Base-by-base conservation (phyloP, 345 rosid genomes). In the Anacardium occidentale region DNA sequence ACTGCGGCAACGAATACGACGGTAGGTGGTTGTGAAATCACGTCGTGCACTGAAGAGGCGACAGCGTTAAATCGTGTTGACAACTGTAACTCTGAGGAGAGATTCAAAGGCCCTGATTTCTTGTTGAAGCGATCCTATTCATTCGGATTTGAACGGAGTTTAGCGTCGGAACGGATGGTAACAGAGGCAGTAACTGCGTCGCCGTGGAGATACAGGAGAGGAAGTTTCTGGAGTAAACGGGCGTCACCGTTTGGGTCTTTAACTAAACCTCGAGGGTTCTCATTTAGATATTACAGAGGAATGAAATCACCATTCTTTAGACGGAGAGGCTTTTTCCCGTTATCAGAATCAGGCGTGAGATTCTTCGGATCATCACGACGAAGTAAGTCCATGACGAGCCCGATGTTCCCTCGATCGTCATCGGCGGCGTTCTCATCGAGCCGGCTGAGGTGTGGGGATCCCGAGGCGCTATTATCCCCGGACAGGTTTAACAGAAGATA, bases 381-480 rank as follows among this genome's bases (percentile, higher is more conserved):
- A 74, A 83, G 82, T 60, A 94, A 91, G 79, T 87, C 96, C 6
- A 82, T 90, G 92, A 82, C 88, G 79, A 94, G 98, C 26, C 98
- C 96, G 22, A 86, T 86, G 96, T 89, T 87, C 62, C 67, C 78
- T 1, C 65, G 88, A 69, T 71, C 90, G 13, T 71, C 86, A 10
- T 78, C 81, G 51, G 82, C 85, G 54, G 81, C 84, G 21, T 88
- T 86, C 80, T 84, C 96, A 61, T 90, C 98, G 50, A 94, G 98
- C 82, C 75, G 98, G 78, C 72, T 92, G 18, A 76, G 98, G 78
- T 94, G 98, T 70, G 98, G 98, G 60, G 97, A 94, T 82, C 98
- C 98, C 21, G 98, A 94, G 85, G 98, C 98, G 47, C 63, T 94
- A 50, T 71, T 94, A 3, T 94, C 98, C 54, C 98, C 98, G 87